phyloP scores from a whole-genome alignment of 495 filamentous ascomycete species.

The Penicillium herquei region DNA sequence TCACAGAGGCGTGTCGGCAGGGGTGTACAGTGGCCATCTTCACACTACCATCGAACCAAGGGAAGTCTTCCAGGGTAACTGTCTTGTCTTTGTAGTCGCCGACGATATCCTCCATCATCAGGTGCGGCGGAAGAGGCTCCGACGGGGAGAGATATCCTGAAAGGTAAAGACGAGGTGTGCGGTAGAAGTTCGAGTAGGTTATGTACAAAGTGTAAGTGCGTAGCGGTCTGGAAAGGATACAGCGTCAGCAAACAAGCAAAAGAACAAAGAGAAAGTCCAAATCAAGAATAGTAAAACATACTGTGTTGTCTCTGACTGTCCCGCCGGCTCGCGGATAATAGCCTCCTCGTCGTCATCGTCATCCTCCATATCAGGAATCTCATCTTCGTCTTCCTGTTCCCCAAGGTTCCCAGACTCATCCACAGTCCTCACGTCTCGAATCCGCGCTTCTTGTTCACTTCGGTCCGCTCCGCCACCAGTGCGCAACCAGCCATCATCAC shows the following conservation, averaged over 20 bases:
- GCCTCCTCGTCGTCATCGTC: constrained; percentile 96
- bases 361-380: constrained; percentile 98
- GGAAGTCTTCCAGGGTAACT: constrained; percentile 96
- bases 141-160: constrained; percentile 83
- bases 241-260: not conserved
- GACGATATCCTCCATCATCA: constrained; percentile 99
- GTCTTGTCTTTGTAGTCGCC: constrained; percentile 99
- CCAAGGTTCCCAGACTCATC: constrained; percentile 76
- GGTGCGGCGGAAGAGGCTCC: constrained; percentile 78
- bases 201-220: constrained; percentile 98
- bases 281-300: constrained; percentile 43
- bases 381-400: constrained; percentile 74
- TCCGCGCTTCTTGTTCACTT: constrained; percentile 65
- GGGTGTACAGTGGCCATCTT: constrained; percentile 98
- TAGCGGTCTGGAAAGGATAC: constrained; percentile 55
- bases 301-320: constrained; percentile 59
- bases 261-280: not conserved
- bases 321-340: constrained; percentile 79
- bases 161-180: constrained; percentile 92
- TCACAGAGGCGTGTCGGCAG: constrained; percentile 89
- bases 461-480: constrained; percentile 63
- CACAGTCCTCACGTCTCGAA: constrained; percentile 78
- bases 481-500: constrained; percentile 88
- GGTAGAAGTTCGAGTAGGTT: constrained; percentile 94
- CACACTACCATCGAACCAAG: constrained; percentile 75